Conservation (phyloP, 805 yeast species). For the Candida takata region DNA sequence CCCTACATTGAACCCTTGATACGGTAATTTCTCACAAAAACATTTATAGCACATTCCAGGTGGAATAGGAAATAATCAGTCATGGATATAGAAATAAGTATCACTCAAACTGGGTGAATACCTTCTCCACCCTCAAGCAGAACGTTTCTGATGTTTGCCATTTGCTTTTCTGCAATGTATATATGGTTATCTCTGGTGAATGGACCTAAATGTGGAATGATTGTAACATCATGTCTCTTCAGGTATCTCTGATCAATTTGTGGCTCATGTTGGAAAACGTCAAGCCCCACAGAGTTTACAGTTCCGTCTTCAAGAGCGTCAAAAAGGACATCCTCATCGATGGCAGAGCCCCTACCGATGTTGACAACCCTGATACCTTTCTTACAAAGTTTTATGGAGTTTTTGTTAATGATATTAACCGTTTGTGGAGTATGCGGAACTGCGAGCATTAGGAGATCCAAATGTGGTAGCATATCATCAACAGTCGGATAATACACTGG, state of each 20-base stretch:
- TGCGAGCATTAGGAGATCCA: constrained; percentile 55
- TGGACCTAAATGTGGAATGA: constrained; percentile 71
- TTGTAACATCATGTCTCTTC: constrained; percentile 53
- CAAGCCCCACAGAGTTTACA: constrained; percentile 62
- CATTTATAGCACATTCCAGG: no score
- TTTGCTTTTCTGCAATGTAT: constrained; percentile 43
- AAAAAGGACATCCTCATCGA: constrained; percentile 57
- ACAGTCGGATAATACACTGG: constrained; percentile 40
- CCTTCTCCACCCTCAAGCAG: constrained; percentile 12
- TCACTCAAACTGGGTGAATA: constrained; percentile 6
- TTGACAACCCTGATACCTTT: constrained; percentile 57
- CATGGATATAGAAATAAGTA: no score
- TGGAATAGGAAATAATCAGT: no score
- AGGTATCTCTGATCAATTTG: constrained; percentile 41
- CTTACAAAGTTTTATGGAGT: constrained; percentile 39
- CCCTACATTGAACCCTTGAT: constrained; percentile 30
- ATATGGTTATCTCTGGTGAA: constrained; percentile 51
- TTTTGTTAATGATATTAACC: constrained; percentile 41
- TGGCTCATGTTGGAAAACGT: constrained; percentile 65
- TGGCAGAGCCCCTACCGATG: constrained; percentile 65
- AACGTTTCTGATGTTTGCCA: constrained; percentile 41
- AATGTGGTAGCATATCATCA: constrained; percentile 32
- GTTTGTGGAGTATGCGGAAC: constrained; percentile 60
- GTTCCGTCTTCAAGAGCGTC: constrained; percentile 53
- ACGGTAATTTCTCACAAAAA: no score